Base-by-base conservation (phyloP, 768 basidiomycete genomes). In the Omphalotus guepiniiformis region DNA sequence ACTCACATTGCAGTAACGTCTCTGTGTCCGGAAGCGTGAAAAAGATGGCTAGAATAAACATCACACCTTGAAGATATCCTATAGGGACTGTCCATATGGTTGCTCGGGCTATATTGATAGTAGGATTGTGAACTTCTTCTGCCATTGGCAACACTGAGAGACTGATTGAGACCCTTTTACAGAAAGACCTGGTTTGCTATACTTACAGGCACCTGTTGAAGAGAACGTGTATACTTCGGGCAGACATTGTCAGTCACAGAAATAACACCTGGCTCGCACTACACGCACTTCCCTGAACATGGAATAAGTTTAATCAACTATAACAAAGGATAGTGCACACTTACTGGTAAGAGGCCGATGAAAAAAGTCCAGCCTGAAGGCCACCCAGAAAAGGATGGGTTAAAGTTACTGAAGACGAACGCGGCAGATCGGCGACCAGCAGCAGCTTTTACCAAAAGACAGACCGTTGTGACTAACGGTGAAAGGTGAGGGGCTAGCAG, bases 341-440 rank as follows among this genome's bases (percentile, higher is more conserved):
- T 48, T 64, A 80, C 79, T 37, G 76, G 79, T 21, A 80, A 68
- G n/a, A 83, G 56, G 28, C 82, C 82, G 28, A 83, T 79, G 59
- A 83, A 84, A 57, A 83, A 85, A 0, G 80, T 71, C 82, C 82
- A 85, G 25, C 79, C 83, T 11, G 78, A 69, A 1, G 73, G 72
- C 83, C 83, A 85, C 4, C 83, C 83, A 0, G 83, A 79, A 13
- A 66, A 60, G n/a, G 80, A 74, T 1, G 77, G 67, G 54, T 84
- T 75, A 47, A 83, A 85, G 47, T 76, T 70, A 8, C 73, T 73
- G 2, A 85, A 66, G 1, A 77, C 82, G 54, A 75, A 85, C 1
- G 73, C 64, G 1, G 72, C 77, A 13, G 81, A 68, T 39, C 71
- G 74, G 8, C 76, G 73, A 1, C 81, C 79, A 15, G 64, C 63